Evolutionary conservation across 257 asterid species (phyloP).

Genomic region (Solanum lycopersicoides): DNA sequence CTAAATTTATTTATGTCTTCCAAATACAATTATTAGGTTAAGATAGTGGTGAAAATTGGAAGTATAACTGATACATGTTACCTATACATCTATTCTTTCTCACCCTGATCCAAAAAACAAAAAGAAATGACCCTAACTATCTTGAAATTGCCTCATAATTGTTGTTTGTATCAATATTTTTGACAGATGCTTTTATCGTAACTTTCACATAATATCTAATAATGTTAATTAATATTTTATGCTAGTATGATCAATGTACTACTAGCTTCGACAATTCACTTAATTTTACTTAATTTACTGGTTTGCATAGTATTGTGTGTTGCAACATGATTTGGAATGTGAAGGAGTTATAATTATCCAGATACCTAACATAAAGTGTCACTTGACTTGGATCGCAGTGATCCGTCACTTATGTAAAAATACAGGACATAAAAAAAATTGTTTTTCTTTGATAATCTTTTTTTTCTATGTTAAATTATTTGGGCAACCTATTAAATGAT

Average conservation of each 20-base stretch:
- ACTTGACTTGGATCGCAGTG: background rate
- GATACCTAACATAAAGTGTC: background rate
- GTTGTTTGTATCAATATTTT: no score
- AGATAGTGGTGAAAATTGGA: background rate
- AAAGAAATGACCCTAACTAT: no score
- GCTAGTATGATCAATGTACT: background rate
- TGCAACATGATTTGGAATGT: background rate
- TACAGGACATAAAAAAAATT: no score
- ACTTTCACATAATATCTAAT: no score
- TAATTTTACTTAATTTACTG: background rate
- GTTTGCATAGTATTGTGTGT: background rate
- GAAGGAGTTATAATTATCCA: no score
- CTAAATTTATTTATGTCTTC: background rate
- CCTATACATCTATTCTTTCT: background rate
- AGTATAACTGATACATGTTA: background rate
- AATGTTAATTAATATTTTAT: background rate
- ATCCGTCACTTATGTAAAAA: background rate
- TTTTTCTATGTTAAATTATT: no score
- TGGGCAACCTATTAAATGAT: no score
- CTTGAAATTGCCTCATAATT: no score
- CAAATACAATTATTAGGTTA: background rate
- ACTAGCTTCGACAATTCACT: background rate
- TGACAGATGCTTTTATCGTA: no score
- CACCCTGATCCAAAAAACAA: background rate
- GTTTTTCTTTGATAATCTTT: no score